phyloP scores from a whole-genome alignment of 306 rosid species.

The Fragaria vesca region DNA sequence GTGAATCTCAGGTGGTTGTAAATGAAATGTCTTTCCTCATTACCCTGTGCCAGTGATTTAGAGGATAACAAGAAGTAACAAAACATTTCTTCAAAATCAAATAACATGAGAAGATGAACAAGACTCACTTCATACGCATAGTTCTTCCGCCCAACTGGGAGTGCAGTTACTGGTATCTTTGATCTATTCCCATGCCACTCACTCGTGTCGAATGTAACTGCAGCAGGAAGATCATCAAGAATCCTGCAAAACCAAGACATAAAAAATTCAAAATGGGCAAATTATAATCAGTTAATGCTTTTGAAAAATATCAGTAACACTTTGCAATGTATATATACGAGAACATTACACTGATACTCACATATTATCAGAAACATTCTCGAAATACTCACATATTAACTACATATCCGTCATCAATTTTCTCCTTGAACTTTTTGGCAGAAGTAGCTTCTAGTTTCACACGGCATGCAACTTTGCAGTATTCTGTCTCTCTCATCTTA shows the following conservation, averaged over 20 bases:
- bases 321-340: not conserved
- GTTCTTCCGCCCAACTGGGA: conserved; percentile 46
- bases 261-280: not conserved
- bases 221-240: conserved; percentile 93
- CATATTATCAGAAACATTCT: not conserved
- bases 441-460: conserved; percentile 52
- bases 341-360: not conserved
- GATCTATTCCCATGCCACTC: conserved; percentile 55
- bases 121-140: conserved; percentile 47
- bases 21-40: conserved; percentile 84
- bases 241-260: conserved; percentile 54
- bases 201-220: conserved; percentile 54
- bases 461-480: conserved; percentile 74
- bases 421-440: conserved; percentile 81
- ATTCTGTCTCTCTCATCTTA: conserved; percentile 76
- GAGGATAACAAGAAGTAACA: conserved; percentile 6
- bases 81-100: not conserved
- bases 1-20: conserved; percentile 94
- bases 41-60: conserved; percentile 56
- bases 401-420: conserved; percentile 80
- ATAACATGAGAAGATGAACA: not conserved
- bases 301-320: too few relatives aligned
- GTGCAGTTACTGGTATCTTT: conserved; percentile 82
- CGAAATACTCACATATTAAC: conserved; percentile 71
- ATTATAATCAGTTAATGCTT: not conserved